A percentile compares a stretch with the other conserved stretches of the same genome.
These are phyloP conservation scores for Microstegium vimineum DNA, from an alignment of 176 grass and related monocot species.

Conservation along the genomic window DNA sequence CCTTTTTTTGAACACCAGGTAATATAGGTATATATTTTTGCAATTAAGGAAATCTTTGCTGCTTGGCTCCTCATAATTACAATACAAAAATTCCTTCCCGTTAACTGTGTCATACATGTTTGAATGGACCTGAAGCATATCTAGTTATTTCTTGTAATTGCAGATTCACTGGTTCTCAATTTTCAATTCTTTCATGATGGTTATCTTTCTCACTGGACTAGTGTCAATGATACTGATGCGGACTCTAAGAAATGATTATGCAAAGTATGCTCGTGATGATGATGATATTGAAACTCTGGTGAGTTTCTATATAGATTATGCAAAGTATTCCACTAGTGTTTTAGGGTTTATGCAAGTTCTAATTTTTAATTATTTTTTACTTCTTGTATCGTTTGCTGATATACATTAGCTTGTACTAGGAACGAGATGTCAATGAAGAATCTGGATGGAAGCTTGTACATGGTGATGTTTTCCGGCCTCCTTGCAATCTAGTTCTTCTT, in stretches of 20 bases:
- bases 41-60: not conserved
- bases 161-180: slow-evolving; percentile 99
- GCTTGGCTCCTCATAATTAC: not conserved
- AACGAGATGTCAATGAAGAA: slow-evolving; percentile 94
- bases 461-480: slow-evolving; percentile 91
- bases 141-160: slow-evolving; percentile 11
- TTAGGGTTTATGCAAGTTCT: not conserved
- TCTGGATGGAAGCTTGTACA: slow-evolving; percentile 99
- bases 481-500: slow-evolving; percentile 75
- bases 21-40: not conserved
- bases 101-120: not conserved
- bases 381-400: slow-evolving; percentile 17
- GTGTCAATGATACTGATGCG: slow-evolving; percentile 98
- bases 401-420: slow-evolving; percentile 42
- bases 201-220: slow-evolving; percentile 94
- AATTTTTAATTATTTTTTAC: not conserved
- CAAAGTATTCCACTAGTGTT: not conserved
- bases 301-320: slow-evolving; percentile 29
- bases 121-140: not conserved
- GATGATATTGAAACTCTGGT: slow-evolving; percentile 97
- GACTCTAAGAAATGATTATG: slow-evolving; percentile 96
- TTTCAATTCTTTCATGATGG: slow-evolving; percentile 99
- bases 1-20: slow-evolving; percentile 87
- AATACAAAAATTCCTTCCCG: not conserved
- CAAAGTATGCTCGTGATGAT: slow-evolving; percentile 91